These are phyloP conservation scores for Nakaseomyces nivariensis DNA, from an alignment of 1,139 yeast genomes.

Conservation along the genomic window DNA sequence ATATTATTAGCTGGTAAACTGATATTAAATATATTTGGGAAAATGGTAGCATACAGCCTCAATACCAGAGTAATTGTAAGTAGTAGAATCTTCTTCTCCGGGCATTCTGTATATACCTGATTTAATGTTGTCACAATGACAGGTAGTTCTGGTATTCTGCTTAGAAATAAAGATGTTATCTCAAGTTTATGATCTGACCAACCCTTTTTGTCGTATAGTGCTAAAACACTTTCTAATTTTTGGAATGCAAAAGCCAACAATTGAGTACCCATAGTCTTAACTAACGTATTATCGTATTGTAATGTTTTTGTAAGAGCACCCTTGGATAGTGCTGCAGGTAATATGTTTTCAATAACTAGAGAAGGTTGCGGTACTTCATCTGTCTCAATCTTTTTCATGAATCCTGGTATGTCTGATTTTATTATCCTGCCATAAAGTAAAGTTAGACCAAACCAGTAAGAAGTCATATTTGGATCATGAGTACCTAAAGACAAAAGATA, in stretches of 20 bases:
- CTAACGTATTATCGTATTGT: conserved; percentile 42
- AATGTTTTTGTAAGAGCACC: conserved; percentile 50
- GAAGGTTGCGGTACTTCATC: conserved; percentile 24
- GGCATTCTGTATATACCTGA: conserved; percentile 29
- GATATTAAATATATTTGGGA: conserved; percentile 27
- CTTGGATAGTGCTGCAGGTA: conserved; percentile 61
- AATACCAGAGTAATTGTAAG: conserved; percentile 30
- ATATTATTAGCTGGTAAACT: conserved; percentile 29
- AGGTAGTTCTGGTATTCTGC: conserved; percentile 42
- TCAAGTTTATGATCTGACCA: conserved; percentile 34
- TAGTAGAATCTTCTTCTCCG: conserved; percentile 33
- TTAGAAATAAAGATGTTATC: conserved; percentile 31
- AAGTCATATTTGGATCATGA: conserved; percentile 62
- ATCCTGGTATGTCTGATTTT: conserved; percentile 42
- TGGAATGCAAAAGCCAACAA: conserved; percentile 45
- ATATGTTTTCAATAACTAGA: conserved; percentile 43
- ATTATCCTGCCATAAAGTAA: conserved; percentile 51
- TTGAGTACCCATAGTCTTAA: conserved; percentile 58
- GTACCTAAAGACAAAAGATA: conserved; percentile 48
- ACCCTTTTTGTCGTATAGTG: conserved; percentile 33
- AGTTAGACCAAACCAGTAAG: conserved; percentile 76
- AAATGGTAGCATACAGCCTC: conserved; percentile 27
- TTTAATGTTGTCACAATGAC: conserved; percentile 32
- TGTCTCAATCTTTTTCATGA: conserved; percentile 22
- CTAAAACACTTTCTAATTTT: conserved; percentile 38